Evolutionary conservation across 306 rosid genomes (phyloP), one percentile per base, ranked within the genome.

Genomic region (Aeschynomene evenia): DNA sequence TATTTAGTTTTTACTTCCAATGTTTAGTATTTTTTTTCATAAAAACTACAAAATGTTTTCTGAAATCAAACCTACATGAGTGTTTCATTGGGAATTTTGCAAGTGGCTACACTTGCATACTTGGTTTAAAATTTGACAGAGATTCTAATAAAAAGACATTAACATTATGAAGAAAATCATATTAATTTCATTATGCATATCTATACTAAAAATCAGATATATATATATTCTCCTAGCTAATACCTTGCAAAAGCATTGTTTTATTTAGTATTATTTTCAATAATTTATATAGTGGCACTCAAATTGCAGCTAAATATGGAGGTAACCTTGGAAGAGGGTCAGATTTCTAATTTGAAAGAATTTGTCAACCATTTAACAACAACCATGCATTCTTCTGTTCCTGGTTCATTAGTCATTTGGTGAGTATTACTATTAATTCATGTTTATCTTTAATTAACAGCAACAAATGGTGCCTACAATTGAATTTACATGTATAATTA

Each of bases 381-480:
- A 76, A 71, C 72, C 36, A 91, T 89, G 95, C 99, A 91, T 85
- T 87, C 87, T 29, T 76, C 84, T 16, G 57, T 85, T 50, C 91
- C 96, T 13, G 96, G 96, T 6, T 94, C 99, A 40, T 81, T 91
- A 68, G 97, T 94, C 62, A 65, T 94, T 66, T 91, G 97, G 99
- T 88, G 80, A 81, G 89, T 85, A 43, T 28, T 56, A 8, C 3
- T 36, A 1, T 43, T 15, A 45, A 45, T 45, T 45, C 51, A n/a
- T 45, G n/a, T 45, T n/a, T 62, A 39, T 46, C 33, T 66, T 39
- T 39, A 13, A 13, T 36, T n/a, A 37, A 10, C 43, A 37, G 28
- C 54, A 37, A 37, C 13, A 50, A 52, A 22, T 66, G 34, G 39
- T 62, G 56, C 58, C 68, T 23, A 78, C 75, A 55, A 56, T 73